These are phyloP conservation scores for Eimeria necatrix DNA, from an alignment of 169 alveolate species.

Conservation along the genomic window DNA sequence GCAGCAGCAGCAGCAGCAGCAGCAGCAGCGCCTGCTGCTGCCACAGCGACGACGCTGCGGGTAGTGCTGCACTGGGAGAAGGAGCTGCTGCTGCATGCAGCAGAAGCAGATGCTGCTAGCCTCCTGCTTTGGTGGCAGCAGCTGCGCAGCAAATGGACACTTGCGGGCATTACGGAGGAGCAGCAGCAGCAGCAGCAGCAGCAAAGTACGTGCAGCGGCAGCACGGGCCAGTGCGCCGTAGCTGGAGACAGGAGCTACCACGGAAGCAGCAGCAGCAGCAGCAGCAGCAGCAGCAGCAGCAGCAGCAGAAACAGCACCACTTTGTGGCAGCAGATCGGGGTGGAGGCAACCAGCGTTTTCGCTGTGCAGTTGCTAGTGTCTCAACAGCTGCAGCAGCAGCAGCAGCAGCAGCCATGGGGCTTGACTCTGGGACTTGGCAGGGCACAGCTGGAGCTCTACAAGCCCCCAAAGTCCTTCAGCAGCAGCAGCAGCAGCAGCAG, in stretches of 20 bases:
- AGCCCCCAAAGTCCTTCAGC: constrained; percentile 19
- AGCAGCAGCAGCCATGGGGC: not conserved
- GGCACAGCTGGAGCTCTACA: not conserved
- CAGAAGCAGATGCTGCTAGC: constrained; percentile 57
- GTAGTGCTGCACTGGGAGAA: constrained; percentile 39
- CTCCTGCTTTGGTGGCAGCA: constrained; percentile 50
- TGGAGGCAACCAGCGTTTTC: constrained; percentile 23
- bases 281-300: constrained; percentile 55
- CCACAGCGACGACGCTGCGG: constrained; percentile 43
- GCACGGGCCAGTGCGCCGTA: not conserved
- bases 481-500: constrained; percentile 51
- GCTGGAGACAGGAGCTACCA: too few species aligned
- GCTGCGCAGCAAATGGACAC: not conserved
- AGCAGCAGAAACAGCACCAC: constrained; percentile 7
- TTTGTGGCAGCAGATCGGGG: constrained; percentile 49
- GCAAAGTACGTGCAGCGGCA: constrained; percentile 22
- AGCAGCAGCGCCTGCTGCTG: constrained; percentile 21
- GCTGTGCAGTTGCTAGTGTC: constrained; percentile 24
- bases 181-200: constrained; percentile 58
- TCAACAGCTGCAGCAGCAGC: constrained; percentile 69
- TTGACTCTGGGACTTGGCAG: constrained; percentile 24
- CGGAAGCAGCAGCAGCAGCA: not conserved
- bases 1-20: constrained; percentile 57
- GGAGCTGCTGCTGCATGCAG: constrained; percentile 66
- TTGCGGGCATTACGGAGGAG: not conserved